Evolutionary conservation across 352 stramenopile species (phyloP).

Genomic region (Globisporangium irregulare): DNA sequence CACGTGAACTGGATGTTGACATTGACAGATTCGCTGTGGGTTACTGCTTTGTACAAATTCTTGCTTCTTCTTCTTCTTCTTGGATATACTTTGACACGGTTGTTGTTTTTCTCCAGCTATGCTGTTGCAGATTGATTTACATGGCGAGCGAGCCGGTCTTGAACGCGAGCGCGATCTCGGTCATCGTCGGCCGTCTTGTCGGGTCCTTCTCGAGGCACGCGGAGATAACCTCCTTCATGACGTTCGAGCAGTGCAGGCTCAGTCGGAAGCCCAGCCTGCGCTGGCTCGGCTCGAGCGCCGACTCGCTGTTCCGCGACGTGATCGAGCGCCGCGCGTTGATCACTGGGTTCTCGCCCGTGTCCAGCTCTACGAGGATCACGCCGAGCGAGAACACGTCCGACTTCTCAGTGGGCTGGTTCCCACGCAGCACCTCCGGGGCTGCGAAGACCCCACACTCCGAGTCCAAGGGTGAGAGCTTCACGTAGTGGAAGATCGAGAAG

Average conservation of each 20-base stretch:
- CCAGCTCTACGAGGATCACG: slow-evolving; percentile 76
- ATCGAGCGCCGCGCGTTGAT: slow-evolving; percentile 49
- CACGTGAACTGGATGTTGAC: too few relatives aligned
- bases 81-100: not conserved
- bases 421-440: slow-evolving; percentile 65
- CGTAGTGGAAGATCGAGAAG: slow-evolving; percentile 79
- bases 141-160: slow-evolving; percentile 56
- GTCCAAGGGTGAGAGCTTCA: slow-evolving; percentile 66
- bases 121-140: slow-evolving; percentile 21
- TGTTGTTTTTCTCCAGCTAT: not conserved
- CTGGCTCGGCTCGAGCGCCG: slow-evolving; percentile 33
- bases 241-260: slow-evolving; percentile 46
- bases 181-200: slow-evolving; percentile 50
- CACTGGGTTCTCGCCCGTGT: slow-evolving; percentile 63
- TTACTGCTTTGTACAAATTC: not conserved
- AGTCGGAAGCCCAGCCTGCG: slow-evolving; percentile 55
- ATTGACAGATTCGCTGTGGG: not conserved
- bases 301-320: slow-evolving; percentile 30
- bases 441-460: slow-evolving; percentile 65
- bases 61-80: not conserved
- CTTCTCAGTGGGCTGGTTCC: slow-evolving; percentile 65
- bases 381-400: slow-evolving; percentile 78
- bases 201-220: slow-evolving; percentile 62
- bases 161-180: slow-evolving; percentile 55
- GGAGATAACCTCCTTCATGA: slow-evolving; percentile 66